Evolutionary conservation across 768 basidiomycete genomes (phyloP).

Genomic region (Xerocomellus intermedius): DNA sequence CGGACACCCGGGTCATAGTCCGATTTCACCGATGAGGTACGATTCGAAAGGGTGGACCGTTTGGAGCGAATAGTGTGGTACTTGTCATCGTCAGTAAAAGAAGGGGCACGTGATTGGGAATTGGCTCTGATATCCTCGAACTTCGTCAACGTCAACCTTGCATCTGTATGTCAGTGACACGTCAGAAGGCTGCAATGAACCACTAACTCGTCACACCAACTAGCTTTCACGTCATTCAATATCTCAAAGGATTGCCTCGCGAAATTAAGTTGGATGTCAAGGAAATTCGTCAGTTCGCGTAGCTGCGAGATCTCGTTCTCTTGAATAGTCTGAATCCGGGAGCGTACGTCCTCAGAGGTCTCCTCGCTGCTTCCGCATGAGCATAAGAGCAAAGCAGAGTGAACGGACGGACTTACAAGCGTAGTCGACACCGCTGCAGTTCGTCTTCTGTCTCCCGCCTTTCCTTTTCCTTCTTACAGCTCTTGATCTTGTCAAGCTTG

Average conservation of each 20-base stretch:
- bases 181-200: background rate
- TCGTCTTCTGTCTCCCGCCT: conserved; percentile 79
- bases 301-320: conserved; percentile 74
- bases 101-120: conserved; percentile 16
- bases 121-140: conserved; percentile 23
- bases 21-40: conserved; percentile 32
- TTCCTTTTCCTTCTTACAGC: conserved; percentile 80
- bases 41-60: conserved; percentile 28
- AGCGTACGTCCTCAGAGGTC: conserved; percentile 79
- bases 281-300: conserved; percentile 64
- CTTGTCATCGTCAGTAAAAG: conserved; percentile 27
- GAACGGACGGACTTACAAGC: conserved; percentile 58
- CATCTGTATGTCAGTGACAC: conserved; percentile 5
- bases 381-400: conserved; percentile 1
- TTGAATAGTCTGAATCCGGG: conserved; percentile 75
- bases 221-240: conserved; percentile 61
- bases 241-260: conserved; percentile 72
- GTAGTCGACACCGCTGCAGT: conserved; percentile 61
- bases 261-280: conserved; percentile 74
- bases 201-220: conserved; percentile 67
- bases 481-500: conserved; percentile 66
- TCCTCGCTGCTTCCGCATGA: conserved; percentile 61
- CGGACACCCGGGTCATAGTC: conserved; percentile 32
- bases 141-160: conserved; percentile 32
- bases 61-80: conserved; percentile 34